A percentile compares a stretch with the other conserved stretches of the same genome.
These are phyloP conservation scores for Agaricus subrufescens DNA, from an alignment of 768 basidiomycete genomes.

Conservation along the genomic window DNA sequence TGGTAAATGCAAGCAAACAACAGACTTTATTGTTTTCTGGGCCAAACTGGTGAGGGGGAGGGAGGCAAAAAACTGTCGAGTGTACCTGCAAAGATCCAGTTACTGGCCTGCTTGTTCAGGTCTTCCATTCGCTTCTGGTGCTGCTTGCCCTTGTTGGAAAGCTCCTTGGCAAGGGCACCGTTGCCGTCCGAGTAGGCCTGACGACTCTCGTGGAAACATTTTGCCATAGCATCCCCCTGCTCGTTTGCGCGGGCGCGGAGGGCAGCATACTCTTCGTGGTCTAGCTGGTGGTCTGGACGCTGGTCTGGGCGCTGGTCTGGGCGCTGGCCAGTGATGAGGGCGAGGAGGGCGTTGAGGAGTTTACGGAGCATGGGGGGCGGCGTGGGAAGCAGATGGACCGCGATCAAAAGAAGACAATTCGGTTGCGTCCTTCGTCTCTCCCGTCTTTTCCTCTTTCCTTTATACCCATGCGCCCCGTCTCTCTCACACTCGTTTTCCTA, in stretches of 20 bases:
- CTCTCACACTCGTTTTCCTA: conserved; percentile 53
- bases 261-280: conserved; percentile 38
- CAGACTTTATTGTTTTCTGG: conserved; percentile 73
- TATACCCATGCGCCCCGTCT: conserved; percentile 21
- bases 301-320: conserved; percentile 1
- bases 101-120: conserved; percentile 75
- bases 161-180: conserved; percentile 74
- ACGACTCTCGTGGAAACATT: conserved; percentile 66
- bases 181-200: conserved; percentile 70
- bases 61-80: conserved; percentile 4
- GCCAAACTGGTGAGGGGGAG: conserved; percentile 2
- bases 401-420: neutral
- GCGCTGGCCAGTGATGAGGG: conserved; percentile 12
- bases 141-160: conserved; percentile 75
- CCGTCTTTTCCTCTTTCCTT: conserved; percentile 6
- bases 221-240: conserved; percentile 78
- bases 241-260: conserved; percentile 73
- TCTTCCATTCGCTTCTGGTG: conserved; percentile 76
- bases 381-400: neutral
- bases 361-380: neutral
- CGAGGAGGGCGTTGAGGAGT: conserved; percentile 25
- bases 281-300: neutral
- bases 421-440: conserved; percentile 11
- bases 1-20: neutral
- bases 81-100: conserved; percentile 83